Evolutionary conservation across 331 rosid genomes (phyloP).

Genomic region (Quercus lobata): DNA sequence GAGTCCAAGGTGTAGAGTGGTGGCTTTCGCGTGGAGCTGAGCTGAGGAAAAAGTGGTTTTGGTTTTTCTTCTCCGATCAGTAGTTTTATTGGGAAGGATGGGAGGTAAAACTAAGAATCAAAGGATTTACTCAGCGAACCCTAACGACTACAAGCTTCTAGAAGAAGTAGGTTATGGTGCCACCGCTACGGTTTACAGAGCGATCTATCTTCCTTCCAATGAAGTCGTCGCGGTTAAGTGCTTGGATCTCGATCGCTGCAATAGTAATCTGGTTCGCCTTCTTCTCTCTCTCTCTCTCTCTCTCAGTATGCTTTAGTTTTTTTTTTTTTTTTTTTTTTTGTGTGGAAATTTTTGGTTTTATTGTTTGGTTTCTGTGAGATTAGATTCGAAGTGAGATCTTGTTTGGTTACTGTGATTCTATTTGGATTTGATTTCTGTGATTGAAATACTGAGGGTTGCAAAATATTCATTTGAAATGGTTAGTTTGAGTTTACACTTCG

Average conservation of each 20-base stretch:
- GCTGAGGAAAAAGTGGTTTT: not conserved
- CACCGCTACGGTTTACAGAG: constrained; percentile 87
- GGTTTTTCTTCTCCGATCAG: too few relatives aligned
- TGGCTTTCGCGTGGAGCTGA: too few relatives aligned
- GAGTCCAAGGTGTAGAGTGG: too few relatives aligned
- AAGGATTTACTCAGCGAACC: constrained; percentile 51
- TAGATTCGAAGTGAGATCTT: not conserved
- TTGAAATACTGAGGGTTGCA: not conserved
- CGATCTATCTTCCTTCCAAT: constrained; percentile 77
- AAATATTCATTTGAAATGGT: not conserved
- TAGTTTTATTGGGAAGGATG: constrained; percentile 35
- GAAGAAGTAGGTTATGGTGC: constrained; percentile 97
- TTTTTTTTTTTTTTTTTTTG: not conserved
- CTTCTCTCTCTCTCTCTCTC: not conserved
- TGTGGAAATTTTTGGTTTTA: not conserved
- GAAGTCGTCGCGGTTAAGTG: constrained; percentile 88
- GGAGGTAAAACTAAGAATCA: constrained; percentile 24
- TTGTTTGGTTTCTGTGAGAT: not conserved
- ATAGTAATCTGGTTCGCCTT: constrained; percentile 62
- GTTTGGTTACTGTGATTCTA: not conserved
- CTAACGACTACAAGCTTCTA: constrained; percentile 76
- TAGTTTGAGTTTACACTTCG: constrained; percentile 4
- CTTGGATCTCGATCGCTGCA: constrained; percentile 99
- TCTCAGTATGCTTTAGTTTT: not conserved
- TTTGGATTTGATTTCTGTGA: not conserved